These are phyloP conservation scores for Collybiopsis luxurians DNA, from an alignment of 768 basidiomycete species.

Conservation along the genomic window DNA sequence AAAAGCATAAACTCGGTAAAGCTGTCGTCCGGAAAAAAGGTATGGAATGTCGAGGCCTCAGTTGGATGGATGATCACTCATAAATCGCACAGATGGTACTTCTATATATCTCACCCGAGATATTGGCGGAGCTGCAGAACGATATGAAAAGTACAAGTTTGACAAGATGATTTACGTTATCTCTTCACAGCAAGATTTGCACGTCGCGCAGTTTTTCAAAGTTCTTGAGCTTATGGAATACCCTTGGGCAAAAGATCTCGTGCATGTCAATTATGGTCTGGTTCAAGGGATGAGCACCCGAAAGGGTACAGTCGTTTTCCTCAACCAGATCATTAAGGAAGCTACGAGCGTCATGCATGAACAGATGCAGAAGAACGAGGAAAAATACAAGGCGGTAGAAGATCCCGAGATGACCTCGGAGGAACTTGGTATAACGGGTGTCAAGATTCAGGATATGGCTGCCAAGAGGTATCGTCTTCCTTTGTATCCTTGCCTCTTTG, in stretches of 20 bases:
- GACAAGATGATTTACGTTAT: conserved; percentile 93
- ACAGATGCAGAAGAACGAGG: conserved; percentile 93
- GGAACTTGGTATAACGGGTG: conserved; percentile 91
- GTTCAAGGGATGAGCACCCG: conserved; percentile 95
- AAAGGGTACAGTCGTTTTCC: conserved; percentile 92
- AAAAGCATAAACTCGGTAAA: conserved; percentile 88
- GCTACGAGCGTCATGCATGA: conserved; percentile 91
- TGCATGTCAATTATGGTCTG: conserved; percentile 90
- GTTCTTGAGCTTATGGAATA: conserved; percentile 87
- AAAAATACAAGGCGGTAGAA: conserved; percentile 85
- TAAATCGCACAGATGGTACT: conserved; percentile 66
- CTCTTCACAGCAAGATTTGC: conserved; percentile 82
- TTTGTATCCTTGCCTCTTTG: conserved; percentile 6
- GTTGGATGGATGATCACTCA: not conserved
- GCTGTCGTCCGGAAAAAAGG: conserved; percentile 88
- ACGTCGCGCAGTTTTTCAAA: conserved; percentile 92
- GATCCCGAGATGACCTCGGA: conserved; percentile 77
- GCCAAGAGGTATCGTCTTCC: conserved; percentile 67
- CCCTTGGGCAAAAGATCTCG: conserved; percentile 77
- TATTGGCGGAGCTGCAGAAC: conserved; percentile 90
- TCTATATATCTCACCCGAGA: conserved; percentile 95
- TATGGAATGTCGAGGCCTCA: conserved; percentile 21
- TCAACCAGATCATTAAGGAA: conserved; percentile 90
- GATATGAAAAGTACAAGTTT: conserved; percentile 87
- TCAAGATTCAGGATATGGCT: conserved; percentile 98